These are phyloP conservation scores for Chenopodium berlandieri DNA, from an alignment of 148 eudicot species.

Conservation along the genomic window DNA sequence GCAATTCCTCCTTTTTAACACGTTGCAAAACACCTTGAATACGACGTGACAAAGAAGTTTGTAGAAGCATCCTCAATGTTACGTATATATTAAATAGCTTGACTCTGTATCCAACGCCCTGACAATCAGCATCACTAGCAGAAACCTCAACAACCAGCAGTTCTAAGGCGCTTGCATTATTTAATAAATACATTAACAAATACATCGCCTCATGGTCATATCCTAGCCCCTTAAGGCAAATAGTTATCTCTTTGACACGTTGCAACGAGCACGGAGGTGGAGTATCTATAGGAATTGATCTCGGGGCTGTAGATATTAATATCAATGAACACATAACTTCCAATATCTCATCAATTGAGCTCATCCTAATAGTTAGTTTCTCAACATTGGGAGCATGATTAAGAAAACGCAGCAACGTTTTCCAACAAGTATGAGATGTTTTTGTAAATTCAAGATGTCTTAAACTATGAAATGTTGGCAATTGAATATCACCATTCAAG, in stretches of 20 bases:
- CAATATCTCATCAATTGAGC: neutral
- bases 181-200: neutral
- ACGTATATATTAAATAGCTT: too few species aligned
- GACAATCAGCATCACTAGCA: too few species aligned
- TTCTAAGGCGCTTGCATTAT: neutral
- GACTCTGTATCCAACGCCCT: too few species aligned
- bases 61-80: too few species aligned
- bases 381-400: neutral
- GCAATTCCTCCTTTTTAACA: too few species aligned
- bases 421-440: neutral
- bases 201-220: neutral
- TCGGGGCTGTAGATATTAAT: too few species aligned
- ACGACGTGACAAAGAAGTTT: neutral
- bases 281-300: neutral
- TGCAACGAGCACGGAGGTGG: neutral
- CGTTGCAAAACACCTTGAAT: neutral
- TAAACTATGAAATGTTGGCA: neutral
- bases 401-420: neutral
- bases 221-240: neutral
- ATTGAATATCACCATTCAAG: neutral
- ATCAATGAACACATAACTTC: too few species aligned
- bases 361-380: neutral
- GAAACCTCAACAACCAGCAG: neutral
- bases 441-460: neutral
- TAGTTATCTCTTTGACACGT: neutral